These are phyloP conservation scores for Metarhizium album DNA, from an alignment of 2,329 filamentous ascomycete genomes.

Conservation along the genomic window DNA sequence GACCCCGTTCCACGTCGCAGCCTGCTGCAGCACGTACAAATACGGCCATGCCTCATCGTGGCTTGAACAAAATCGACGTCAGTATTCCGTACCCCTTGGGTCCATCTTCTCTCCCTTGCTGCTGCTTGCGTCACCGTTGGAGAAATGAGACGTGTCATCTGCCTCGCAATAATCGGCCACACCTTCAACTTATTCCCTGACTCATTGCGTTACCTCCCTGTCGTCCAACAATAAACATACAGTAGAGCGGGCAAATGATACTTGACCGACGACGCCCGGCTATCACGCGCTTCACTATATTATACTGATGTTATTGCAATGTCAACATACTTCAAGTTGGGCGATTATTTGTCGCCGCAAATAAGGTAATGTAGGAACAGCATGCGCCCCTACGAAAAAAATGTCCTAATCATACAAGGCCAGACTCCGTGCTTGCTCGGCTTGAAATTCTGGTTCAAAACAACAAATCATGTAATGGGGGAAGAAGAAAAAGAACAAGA, in stretches of 20 bases:
- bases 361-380: background rate
- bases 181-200: no score
- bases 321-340: background rate
- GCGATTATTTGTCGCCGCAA: background rate
- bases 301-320: background rate
- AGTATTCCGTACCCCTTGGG: background rate
- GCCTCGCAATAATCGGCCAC: no score
- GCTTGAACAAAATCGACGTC: background rate
- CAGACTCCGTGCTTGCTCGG: conserved; percentile 3
- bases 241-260: background rate
- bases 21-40: background rate
- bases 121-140: background rate
- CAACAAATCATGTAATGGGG: background rate
- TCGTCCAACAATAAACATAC: no score
- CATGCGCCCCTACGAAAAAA: background rate
- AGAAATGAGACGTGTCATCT: no score
- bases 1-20: background rate
- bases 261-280: background rate
- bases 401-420: conserved; percentile 4
- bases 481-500: background rate
- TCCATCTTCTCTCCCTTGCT: background rate
- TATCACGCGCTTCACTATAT: background rate
- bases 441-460: conserved; percentile 4
- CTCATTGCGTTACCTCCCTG: no score
- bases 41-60: background rate